Base-by-base conservation (phyloP, 192 early-diverging fungal species). In the Phycomyces nitens region DNA sequence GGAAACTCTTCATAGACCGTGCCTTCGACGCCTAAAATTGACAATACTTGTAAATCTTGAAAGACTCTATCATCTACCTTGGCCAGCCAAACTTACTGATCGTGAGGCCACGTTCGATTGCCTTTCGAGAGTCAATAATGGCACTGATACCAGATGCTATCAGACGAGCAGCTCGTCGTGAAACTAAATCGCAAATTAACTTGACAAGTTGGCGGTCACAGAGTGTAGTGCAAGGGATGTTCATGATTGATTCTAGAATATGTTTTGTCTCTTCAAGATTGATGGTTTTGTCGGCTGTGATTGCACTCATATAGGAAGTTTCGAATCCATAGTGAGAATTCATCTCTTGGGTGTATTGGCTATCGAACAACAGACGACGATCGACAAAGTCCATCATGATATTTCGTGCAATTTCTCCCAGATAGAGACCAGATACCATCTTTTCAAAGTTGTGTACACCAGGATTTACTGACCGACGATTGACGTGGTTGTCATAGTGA, bases 341-440 rank as follows among this genome's bases (percentile, higher is more conserved):
- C n/a, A 94, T 55, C n/a, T 81, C 77, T 38, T 77, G 62, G 4
- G 86, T 84, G 54, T 77, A 83, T 24, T 79, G 68, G 39, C 88
- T 88, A 60, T 70, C 53, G 68, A 95, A 97, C 40, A 99, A 76
- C 29, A 94, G 73, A 29, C 87, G 84, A 64, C 85, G 86, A 67
- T 92, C 88, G 38, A 93, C 78, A 42, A 99, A 79, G 57, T 97
- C 82, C 49, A 95, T 63, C 23, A 97, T 62, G 59, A 90, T 81
- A 40, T 85, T 82, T 11, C 94, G 89, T 2, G 79, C 73, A 38
- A 99, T 85, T 67, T 99, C 94, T 58, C 96, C 96, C 6, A 99
- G 79, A 69, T 96, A 99, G 69, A 96, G 81, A 11, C 94, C 94
- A 34, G 93, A 91, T 44, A 96, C 89, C 82, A 95, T 86, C 82